Conservation (phyloP, 2,329 filamentous ascomycete genomes). For the Fusarium drepaniforme region DNA sequence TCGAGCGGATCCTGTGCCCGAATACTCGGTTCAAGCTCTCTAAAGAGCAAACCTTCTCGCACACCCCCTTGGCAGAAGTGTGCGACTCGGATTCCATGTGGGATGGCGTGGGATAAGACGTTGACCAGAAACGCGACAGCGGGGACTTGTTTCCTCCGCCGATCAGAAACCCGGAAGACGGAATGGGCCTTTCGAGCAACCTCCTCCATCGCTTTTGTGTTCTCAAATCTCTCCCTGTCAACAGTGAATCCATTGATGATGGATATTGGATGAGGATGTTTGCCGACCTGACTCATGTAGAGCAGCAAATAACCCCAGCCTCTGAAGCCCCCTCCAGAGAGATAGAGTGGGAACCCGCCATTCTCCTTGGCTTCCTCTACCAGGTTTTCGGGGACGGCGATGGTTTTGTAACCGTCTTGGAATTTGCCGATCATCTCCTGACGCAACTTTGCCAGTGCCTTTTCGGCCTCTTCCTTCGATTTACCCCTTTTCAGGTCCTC, state of each 20-base stretch:
- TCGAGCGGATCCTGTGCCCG: constrained; percentile 68
- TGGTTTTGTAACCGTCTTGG: constrained; percentile 60
- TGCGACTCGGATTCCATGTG: constrained; percentile 68
- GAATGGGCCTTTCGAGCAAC: constrained; percentile 50
- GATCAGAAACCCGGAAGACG: constrained; percentile 73
- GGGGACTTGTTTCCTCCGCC: constrained; percentile 74
- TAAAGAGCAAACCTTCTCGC: constrained; percentile 74
- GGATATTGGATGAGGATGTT: constrained; percentile 75
- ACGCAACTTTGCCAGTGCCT: constrained; percentile 58
- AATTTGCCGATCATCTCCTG: constrained; percentile 66
- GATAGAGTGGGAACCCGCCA: constrained; percentile 70
- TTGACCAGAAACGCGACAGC: constrained; percentile 76
- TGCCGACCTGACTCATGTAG: constrained; percentile 67
- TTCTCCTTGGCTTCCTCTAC: constrained; percentile 55
- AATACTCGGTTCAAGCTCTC: constrained; percentile 59
- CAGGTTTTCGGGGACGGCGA: constrained; percentile 68
- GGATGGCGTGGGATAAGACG: constrained; percentile 71
- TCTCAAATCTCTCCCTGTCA: constrained; percentile 61
- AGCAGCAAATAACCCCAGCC: constrained; percentile 78
- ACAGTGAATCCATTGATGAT: constrained; percentile 78
- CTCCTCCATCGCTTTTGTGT: constrained; percentile 56
- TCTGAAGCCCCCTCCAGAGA: constrained; percentile 79
- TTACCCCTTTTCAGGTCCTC: constrained; percentile 56
- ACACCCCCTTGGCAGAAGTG: constrained; percentile 80
- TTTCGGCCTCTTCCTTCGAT: constrained; percentile 53